Conservation (phyloP, 352 stramenopile species). For the Halophytophthora polymorphica region DNA sequence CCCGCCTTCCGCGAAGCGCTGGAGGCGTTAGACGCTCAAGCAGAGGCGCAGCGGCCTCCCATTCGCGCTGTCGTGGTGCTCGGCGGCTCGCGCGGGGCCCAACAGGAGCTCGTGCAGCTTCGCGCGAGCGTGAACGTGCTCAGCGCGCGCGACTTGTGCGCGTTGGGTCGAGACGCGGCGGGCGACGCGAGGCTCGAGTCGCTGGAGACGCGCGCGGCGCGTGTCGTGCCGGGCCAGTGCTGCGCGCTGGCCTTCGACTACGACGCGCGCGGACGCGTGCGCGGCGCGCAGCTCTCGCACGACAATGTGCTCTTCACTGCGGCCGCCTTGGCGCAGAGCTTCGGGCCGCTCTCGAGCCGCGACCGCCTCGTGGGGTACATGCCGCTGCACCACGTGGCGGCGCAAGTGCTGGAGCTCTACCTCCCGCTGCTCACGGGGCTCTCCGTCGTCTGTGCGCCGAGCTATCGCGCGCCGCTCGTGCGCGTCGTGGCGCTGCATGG, state of each 20-base stretch:
- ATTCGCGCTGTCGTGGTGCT: conserved; percentile 55
- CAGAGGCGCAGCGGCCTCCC: conserved; percentile 16
- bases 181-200: conserved; percentile 18
- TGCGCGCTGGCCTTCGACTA: conserved; percentile 68
- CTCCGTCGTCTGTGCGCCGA: conserved; percentile 57
- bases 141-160: conserved; percentile 37
- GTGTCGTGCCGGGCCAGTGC: conserved; percentile 38
- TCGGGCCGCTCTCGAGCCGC: conserved; percentile 40
- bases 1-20: conserved; percentile 43
- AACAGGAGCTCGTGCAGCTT: conserved; percentile 23
- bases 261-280: conserved; percentile 43
- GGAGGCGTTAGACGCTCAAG: conserved; percentile 15
- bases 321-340: conserved; percentile 50
- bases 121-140: conserved; percentile 42
- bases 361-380: conserved; percentile 72
- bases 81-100: conserved; percentile 1
- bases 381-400: conserved; percentile 59
- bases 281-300: conserved; percentile 62
- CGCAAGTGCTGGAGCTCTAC: conserved; percentile 76
- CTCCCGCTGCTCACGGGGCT: conserved; percentile 61
- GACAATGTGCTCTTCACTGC: conserved; percentile 85
- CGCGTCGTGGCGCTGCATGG: conserved; percentile 50
- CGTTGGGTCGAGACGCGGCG: conserved; percentile 25
- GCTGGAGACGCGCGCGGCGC: conserved; percentile 26
- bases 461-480: conserved; percentile 40